phyloP scores from a whole-genome alignment of 306 rosid genomes.

The Gastrolobium villosum region DNA sequence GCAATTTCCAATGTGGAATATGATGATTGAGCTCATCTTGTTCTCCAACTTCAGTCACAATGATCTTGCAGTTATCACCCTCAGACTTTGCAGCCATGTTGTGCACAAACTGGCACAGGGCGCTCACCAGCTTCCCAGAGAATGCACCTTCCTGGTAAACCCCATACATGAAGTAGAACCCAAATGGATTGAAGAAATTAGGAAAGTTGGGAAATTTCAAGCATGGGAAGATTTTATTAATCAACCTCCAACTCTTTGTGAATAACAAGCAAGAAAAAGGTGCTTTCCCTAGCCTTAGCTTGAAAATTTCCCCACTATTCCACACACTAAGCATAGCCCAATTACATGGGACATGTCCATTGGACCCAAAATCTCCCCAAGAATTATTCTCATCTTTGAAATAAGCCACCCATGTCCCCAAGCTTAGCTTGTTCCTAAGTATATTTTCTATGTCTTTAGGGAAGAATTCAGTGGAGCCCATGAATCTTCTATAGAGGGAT shows the following conservation, averaged over 20 bases:
- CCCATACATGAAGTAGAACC: slow-evolving; percentile 83
- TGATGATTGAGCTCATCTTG: slow-evolving; percentile 56
- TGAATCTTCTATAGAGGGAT: slow-evolving; percentile 64
- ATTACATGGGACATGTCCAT: slow-evolving; percentile 47
- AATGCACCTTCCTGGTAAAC: slow-evolving; percentile 67
- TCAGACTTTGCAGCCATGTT: slow-evolving; percentile 62
- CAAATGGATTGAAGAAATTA: slow-evolving; percentile 71
- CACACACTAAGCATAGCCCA: slow-evolving; percentile 89
- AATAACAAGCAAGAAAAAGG: slow-evolving; percentile 67
- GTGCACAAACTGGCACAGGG: slow-evolving; percentile 68
- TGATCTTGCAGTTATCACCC: slow-evolving; percentile 59
- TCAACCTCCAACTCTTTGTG: slow-evolving; percentile 63
- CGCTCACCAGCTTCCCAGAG: slow-evolving; percentile 67
- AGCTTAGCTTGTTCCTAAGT: slow-evolving; percentile 65
- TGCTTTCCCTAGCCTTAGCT: slow-evolving; percentile 73
- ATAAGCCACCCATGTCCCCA: slow-evolving; percentile 84
- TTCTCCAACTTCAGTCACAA: slow-evolving; percentile 75
- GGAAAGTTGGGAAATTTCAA: slow-evolving; percentile 67
- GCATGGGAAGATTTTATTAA: slow-evolving; percentile 72
- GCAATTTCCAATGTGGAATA: slow-evolving; percentile 78
- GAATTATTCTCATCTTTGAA: slow-evolving; percentile 50
- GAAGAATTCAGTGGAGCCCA: slow-evolving; percentile 72
- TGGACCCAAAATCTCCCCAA: slow-evolving; percentile 20
- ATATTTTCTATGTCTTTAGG: slow-evolving; percentile 72
- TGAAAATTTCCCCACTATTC: slow-evolving; percentile 78